phyloP scores from a whole-genome alignment of 345 rosid species.

The Gynandropsis gynandra region DNA sequence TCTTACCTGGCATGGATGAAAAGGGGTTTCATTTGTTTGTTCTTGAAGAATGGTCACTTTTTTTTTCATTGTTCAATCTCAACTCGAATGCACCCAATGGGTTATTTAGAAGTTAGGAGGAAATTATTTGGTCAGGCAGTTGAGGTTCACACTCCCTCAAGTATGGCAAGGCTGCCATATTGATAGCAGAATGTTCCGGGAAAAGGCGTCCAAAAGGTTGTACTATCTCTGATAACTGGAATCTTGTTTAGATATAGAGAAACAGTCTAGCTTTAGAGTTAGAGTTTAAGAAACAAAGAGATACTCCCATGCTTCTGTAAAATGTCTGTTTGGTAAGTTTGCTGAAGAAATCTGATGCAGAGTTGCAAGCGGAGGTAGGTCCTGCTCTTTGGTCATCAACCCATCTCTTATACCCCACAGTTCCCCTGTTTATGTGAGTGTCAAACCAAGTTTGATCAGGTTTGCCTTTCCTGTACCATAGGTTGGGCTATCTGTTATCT shows the following conservation, averaged over 20 bases:
- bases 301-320: slow-evolving; percentile 16
- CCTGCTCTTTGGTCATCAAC: slow-evolving; percentile 38
- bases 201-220: not conserved
- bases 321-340: slow-evolving; percentile 31
- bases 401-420: slow-evolving; percentile 27
- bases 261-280: slow-evolving; percentile 24
- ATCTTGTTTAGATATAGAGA: slow-evolving; percentile 5
- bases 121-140: not conserved
- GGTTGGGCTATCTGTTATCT: slow-evolving; percentile 50
- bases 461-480: slow-evolving; percentile 62
- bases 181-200: slow-evolving; percentile 1
- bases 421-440: slow-evolving; percentile 28
- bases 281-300: slow-evolving; percentile 15
- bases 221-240: not conserved
- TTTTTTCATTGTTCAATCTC: slow-evolving; percentile 13
- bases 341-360: slow-evolving; percentile 36
- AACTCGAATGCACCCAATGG: slow-evolving; percentile 4
- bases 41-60: slow-evolving; percentile 9
- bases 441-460: slow-evolving; percentile 49
- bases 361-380: slow-evolving; percentile 51
- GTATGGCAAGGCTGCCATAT: slow-evolving; percentile 2
- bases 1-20: slow-evolving; percentile 14
- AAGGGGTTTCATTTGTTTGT: not conserved
- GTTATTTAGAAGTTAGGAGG: slow-evolving; percentile 8
- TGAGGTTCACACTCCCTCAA: slow-evolving; percentile 6